These are phyloP conservation scores for Phytophthora sojae DNA, from an alignment of 352 stramenopile genomes.

Conservation along the genomic window DNA sequence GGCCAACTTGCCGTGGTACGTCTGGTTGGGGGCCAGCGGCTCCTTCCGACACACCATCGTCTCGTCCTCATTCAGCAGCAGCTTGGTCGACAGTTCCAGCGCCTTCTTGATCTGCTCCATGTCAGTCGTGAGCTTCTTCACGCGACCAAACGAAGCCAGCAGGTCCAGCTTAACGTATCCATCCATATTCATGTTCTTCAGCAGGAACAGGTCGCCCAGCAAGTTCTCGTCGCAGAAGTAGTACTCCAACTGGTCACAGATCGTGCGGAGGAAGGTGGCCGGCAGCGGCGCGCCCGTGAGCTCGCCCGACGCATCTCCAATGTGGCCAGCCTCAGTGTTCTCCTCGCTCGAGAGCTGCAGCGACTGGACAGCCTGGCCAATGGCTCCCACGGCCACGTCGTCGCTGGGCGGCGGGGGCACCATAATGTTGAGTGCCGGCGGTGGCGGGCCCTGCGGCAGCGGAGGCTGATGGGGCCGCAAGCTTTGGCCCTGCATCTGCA, in stretches of 20 bases:
- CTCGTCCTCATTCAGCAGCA: slow-evolving; percentile 86
- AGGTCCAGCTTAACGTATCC: slow-evolving; percentile 89
- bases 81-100: slow-evolving; percentile 85
- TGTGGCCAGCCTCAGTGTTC: slow-evolving; percentile 57
- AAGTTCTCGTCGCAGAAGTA: slow-evolving; percentile 92
- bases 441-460: slow-evolving; percentile 46
- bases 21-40: slow-evolving; percentile 77
- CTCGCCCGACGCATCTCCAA: slow-evolving; percentile 23
- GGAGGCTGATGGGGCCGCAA: slow-evolving; percentile 37
- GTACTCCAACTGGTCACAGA: slow-evolving; percentile 90
- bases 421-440: slow-evolving; percentile 61
- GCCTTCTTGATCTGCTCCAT: slow-evolving; percentile 85
- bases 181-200: slow-evolving; percentile 92
- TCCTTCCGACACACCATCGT: slow-evolving; percentile 90
- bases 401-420: slow-evolving; percentile 42
- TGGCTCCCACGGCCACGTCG: slow-evolving; percentile 57
- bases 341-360: slow-evolving; percentile 53
- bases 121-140: slow-evolving; percentile 90
- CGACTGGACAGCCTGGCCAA: slow-evolving; percentile 68
- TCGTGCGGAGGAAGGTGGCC: slow-evolving; percentile 84
- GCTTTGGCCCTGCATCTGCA: slow-evolving; percentile 26
- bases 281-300: slow-evolving; percentile 53
- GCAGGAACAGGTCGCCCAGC: slow-evolving; percentile 82
- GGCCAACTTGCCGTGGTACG: slow-evolving; percentile 87
- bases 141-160: slow-evolving; percentile 82